Percentiles rank a stretch among this genome's conserved stretches.
phyloP scores from a whole-genome alignment of 2,329 filamentous ascomycete genomes.

The Stachybotrys chartarum region DNA sequence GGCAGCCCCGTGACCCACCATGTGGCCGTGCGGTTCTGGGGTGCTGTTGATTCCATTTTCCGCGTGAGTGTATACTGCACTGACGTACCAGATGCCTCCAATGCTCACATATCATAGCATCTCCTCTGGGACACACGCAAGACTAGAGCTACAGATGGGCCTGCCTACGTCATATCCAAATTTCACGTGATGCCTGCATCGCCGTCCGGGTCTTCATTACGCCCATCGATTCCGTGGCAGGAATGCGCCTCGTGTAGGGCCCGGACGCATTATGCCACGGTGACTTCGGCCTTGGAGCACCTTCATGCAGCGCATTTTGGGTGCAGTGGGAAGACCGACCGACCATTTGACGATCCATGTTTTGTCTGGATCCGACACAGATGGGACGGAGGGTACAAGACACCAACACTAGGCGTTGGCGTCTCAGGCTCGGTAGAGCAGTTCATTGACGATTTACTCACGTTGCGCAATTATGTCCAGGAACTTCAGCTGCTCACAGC shows the following conservation, averaged over 20 bases:
- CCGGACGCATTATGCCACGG: background rate
- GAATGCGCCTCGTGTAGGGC: background rate
- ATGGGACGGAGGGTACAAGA: background rate
- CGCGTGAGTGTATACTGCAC: conserved; percentile 4
- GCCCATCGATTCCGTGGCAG: background rate
- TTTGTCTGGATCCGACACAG: background rate
- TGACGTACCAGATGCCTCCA: background rate
- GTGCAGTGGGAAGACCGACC: background rate
- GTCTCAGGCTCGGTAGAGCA: background rate
- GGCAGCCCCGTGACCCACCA: conserved; percentile 4
- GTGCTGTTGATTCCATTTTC: conserved; percentile 9
- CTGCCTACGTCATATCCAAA: background rate
- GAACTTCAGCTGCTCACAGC: conserved; percentile 6
- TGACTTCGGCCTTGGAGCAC: background rate
- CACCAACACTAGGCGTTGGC: background rate
- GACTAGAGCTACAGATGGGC: background rate
- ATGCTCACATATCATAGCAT: background rate
- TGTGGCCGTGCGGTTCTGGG: conserved; percentile 11
- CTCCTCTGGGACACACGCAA: background rate
- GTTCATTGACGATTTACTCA: background rate
- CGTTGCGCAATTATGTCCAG: background rate
- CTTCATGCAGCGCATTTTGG: background rate
- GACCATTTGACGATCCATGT: background rate
- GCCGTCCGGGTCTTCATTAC: background rate
- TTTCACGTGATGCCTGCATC: background rate